Evolutionary conservation across 345 rosid genomes (phyloP), one percentile per base, ranked within the genome.

Genomic region (Erucastrum elatum): DNA sequence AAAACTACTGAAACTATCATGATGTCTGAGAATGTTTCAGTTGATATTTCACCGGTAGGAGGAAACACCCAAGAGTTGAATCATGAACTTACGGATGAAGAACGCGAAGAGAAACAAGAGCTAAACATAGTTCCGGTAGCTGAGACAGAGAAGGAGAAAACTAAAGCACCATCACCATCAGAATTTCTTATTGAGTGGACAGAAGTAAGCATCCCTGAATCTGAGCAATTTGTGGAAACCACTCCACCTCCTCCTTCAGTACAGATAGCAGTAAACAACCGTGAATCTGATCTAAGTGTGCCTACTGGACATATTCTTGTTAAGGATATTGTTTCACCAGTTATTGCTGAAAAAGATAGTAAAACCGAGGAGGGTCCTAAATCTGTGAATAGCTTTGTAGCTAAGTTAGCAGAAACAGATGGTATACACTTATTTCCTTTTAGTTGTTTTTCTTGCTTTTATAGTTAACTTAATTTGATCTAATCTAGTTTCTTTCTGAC

Each of bases 341-440:
- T 41, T 41, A 41, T 41, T 5, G 15, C 59, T 13, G 65, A 39
- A 30, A 73, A 75, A 59, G 34, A 39, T 29, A 67, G 30, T 7
- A 12, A 29, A 61, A 68, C 64, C 30, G 51, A 46, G 39, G 55
- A 33, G 55, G 64, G 4, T 64, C 34, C 26, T 74, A 64, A 12
- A 51, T 21, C 15, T 25, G 64, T 21, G 21, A 59, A 67, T 13
- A 30, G 26, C 49, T 27, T 13, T 60, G 80, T 76, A 12, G 10
- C 80, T 8, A 66, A 44, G n/a, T 68, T 44, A 17, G 66, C 60
- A n/a, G 62, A 68, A 68, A 9, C 34, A 44, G 51, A 31, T 4
- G 80, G 80, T 69, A 76, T 33, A 61, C 25, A 68, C 4, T 13
- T 60, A 39, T 59, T 56, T 21, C 30, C 17, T 35, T 60, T 21